phyloP scores from a whole-genome alignment of 768 basidiomycete species.

The Kwoniella europaea region DNA sequence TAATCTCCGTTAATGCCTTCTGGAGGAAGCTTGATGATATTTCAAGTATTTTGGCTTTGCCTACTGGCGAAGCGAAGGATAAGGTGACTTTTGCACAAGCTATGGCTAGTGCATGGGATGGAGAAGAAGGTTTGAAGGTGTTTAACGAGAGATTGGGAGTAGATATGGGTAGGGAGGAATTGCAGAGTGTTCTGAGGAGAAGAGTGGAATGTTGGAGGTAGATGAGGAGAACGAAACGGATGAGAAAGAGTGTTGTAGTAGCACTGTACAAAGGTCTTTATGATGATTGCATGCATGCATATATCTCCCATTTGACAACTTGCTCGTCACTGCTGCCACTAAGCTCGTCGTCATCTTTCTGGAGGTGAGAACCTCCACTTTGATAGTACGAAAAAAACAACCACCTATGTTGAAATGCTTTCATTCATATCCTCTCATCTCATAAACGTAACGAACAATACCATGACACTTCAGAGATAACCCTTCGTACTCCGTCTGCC shows the following conservation, averaged over 20 bases:
- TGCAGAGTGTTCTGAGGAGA: constrained; percentile 48
- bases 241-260: too few species aligned
- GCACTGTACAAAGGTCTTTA: too few species aligned
- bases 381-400: not conserved
- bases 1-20: constrained; percentile 68
- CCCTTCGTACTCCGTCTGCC: not conserved
- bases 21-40: constrained; percentile 78
- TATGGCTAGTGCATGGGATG: constrained; percentile 52
- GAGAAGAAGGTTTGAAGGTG: constrained; percentile 29
- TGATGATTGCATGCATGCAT: too few species aligned
- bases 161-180: constrained; percentile 35
- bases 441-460: too few species aligned
- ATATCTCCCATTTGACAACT: not conserved
- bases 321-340: not conserved
- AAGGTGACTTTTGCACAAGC: constrained; percentile 48
- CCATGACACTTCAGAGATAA: too few species aligned
- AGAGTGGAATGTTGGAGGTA: constrained; percentile 55
- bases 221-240: too few species aligned
- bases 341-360: not conserved
- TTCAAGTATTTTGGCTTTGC: constrained; percentile 68
- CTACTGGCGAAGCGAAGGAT: constrained; percentile 19
- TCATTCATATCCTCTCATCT: too few species aligned
- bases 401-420: not conserved
- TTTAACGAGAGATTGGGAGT: constrained; percentile 42
- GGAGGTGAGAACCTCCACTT: not conserved